phyloP scores from a whole-genome alignment of 148 eudicot genomes.

The Limonium bicolor region DNA sequence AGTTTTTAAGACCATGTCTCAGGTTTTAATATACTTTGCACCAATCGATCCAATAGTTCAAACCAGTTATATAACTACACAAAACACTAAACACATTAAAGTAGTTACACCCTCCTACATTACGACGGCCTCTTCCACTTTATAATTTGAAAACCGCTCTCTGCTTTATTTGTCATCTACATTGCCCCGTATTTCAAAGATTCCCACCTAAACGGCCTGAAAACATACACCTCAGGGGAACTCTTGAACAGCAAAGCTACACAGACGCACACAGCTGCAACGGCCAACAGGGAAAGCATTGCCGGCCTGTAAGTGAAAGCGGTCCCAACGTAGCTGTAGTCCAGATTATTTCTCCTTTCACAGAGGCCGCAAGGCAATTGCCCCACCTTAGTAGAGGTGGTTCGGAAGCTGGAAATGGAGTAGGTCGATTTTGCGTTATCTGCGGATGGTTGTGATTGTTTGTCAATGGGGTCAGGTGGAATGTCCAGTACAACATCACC shows the following conservation, averaged over 20 bases:
- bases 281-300: constrained; percentile 69
- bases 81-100: too few species aligned
- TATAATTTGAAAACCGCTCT: too few species aligned
- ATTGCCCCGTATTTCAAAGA: constrained; percentile 49
- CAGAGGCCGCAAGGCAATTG: constrained; percentile 38
- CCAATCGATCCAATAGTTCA: too few species aligned
- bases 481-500: constrained; percentile 63
- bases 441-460: constrained; percentile 14
- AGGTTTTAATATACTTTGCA: too few species aligned
- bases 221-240: constrained; percentile 54
- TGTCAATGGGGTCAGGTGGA: constrained; percentile 13
- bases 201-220: constrained; percentile 83
- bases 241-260: constrained; percentile 81
- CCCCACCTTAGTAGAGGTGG: constrained; percentile 4
- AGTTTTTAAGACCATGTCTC: too few species aligned
- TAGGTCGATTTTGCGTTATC: constrained; percentile 9
- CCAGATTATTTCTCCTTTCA: constrained; percentile 25
- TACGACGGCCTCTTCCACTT: too few species aligned
- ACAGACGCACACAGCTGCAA: constrained; percentile 90
- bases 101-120: too few species aligned
- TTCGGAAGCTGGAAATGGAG: constrained; percentile 33
- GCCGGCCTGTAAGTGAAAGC: constrained; percentile 49
- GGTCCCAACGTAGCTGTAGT: constrained; percentile 18
- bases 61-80: too few species aligned
- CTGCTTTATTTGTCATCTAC: too few species aligned